These are phyloP conservation scores for Ruellia speciosa DNA, from an alignment of 305 asterid species.

Conservation along the genomic window DNA sequence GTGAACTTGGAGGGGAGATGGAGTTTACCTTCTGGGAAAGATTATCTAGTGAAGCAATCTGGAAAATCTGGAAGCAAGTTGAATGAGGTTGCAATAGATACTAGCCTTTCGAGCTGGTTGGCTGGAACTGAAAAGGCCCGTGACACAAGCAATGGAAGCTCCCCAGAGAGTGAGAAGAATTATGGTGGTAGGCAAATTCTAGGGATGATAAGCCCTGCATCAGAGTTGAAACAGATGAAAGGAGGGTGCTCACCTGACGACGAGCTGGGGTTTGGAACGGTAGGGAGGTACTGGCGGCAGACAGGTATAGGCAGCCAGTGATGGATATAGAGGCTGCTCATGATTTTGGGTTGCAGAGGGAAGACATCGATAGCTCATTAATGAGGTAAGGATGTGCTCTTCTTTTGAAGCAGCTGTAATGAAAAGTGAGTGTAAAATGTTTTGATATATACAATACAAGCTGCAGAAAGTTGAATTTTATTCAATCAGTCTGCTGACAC, in stretches of 20 bases:
- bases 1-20: background rate
- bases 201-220: constrained; percentile 22
- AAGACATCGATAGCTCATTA: background rate
- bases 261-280: constrained; percentile 36
- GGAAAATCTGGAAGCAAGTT: background rate
- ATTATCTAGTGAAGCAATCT: background rate
- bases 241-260: constrained; percentile 24
- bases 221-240: constrained; percentile 26
- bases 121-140: constrained; percentile 27
- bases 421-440: background rate
- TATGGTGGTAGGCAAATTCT: constrained; percentile 30
- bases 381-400: background rate
- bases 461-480: background rate
- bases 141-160: constrained; percentile 23
- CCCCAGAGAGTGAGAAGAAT: constrained; percentile 32
- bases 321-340: too few species aligned
- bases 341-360: too few species aligned
- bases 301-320: constrained; percentile 3
- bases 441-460: background rate
- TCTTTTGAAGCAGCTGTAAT: background rate
- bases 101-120: constrained; percentile 71
- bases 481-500: background rate
- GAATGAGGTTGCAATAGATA: constrained; percentile 19
- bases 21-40: too few species aligned
- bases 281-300: constrained; percentile 50